Percentiles rank a stretch among this genome's conserved stretches.
phyloP scores from a whole-genome alignment of 2,329 filamentous ascomycete genomes.

The Diaporthe velutina region DNA sequence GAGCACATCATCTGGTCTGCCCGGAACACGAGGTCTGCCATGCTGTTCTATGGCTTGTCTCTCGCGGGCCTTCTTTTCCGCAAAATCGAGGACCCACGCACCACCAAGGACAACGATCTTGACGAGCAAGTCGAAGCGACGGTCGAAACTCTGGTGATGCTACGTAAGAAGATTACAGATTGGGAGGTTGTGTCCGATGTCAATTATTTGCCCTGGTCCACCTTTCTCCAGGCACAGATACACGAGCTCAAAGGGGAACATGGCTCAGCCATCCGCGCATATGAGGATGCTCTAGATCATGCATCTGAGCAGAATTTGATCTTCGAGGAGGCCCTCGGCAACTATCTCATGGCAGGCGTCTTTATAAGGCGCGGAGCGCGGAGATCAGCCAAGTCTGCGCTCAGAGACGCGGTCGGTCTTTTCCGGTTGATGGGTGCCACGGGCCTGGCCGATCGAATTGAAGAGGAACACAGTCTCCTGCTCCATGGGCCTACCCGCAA shows the following conservation, averaged over 20 bases:
- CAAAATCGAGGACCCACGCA: constrained; percentile 62
- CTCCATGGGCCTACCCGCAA: constrained; percentile 73
- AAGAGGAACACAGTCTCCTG: constrained; percentile 76
- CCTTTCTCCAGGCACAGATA: constrained; percentile 76
- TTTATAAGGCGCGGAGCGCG: constrained; percentile 75
- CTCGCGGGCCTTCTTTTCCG: constrained; percentile 65
- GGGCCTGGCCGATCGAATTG: constrained; percentile 77
- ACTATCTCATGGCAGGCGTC: constrained; percentile 80
- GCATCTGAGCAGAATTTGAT: constrained; percentile 74
- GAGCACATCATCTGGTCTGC: constrained; percentile 69
- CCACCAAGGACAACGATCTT: constrained; percentile 56
- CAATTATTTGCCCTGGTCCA: constrained; percentile 80
- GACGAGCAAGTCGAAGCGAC: constrained; percentile 60
- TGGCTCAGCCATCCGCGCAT: constrained; percentile 70
- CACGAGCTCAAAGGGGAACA: constrained; percentile 72
- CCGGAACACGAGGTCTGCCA: constrained; percentile 67
- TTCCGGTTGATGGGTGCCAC: constrained; percentile 78
- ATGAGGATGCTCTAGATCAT: constrained; percentile 81
- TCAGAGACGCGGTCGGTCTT: constrained; percentile 76
- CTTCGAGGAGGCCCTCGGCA: constrained; percentile 80
- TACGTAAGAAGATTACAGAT: constrained; percentile 72
- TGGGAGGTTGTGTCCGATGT: constrained; percentile 75
- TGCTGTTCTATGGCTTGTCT: constrained; percentile 72
- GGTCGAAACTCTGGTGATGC: constrained; percentile 64
- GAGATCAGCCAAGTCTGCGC: constrained; percentile 76